Conservation (phyloP, 2,329 filamentous ascomycete species). For the Fusarium acutatum region DNA sequence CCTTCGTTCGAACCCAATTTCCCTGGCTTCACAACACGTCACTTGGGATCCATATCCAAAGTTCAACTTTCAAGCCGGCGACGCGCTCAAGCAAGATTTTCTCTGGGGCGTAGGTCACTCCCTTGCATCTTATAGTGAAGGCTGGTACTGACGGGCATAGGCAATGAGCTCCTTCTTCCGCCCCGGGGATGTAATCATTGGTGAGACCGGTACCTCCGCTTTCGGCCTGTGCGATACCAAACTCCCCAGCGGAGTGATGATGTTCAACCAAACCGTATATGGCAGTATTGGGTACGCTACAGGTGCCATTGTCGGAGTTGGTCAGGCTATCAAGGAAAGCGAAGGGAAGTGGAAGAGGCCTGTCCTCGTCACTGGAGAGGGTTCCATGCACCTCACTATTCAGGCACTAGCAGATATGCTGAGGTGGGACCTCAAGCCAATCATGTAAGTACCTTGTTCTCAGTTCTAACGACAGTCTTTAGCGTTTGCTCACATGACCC, state of each 20-base stretch:
- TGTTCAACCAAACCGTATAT: not conserved
- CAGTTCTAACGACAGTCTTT: rapidly evolving
- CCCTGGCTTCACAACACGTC: not conserved
- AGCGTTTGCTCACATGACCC: not conserved
- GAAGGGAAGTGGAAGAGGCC: not conserved
- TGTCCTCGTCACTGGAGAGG: not conserved
- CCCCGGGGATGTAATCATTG: not conserved
- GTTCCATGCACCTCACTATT: not conserved
- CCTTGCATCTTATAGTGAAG: rapidly evolving
- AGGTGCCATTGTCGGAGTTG: not conserved
- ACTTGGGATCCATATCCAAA: not conserved
- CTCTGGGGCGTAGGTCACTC: not conserved
- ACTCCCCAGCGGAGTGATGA: not conserved
- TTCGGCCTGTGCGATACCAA: not conserved
- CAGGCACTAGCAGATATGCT: not conserved
- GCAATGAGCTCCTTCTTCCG: not conserved
- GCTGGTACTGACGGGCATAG: not conserved
- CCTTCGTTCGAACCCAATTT: not conserved
- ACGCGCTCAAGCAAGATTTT: not conserved
- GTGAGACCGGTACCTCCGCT: not conserved
- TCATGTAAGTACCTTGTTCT: not conserved
- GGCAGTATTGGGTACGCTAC: not conserved
- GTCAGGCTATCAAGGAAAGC: not conserved
- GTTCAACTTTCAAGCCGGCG: not conserved
- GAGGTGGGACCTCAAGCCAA: not conserved